Conservation (phyloP, 1,139 yeast species). For the Zygoascus meyerae region DNA sequence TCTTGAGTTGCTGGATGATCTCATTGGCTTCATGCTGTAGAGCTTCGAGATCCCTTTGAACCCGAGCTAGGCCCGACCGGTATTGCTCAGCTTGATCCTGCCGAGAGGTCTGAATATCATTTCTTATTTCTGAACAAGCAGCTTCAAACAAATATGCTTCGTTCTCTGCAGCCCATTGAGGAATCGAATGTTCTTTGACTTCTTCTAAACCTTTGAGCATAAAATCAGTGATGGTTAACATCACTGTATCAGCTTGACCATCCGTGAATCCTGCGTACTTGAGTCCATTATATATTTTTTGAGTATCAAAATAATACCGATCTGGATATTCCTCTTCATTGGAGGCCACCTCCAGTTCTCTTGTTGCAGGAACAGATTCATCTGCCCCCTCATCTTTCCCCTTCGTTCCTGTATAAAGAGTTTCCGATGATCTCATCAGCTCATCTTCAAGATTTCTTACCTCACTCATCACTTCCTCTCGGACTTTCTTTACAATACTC, state of each 20-base stretch:
- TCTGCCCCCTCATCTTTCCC: background rate
- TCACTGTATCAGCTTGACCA: slow-evolving; percentile 38
- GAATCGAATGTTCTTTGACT: slow-evolving; percentile 55
- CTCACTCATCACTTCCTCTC: background rate
- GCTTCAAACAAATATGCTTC: slow-evolving; percentile 87
- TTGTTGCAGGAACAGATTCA: background rate
- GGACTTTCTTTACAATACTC: background rate
- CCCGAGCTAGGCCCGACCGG: slow-evolving; percentile 57
- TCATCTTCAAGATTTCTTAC: background rate
- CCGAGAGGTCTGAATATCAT: slow-evolving; percentile 70
- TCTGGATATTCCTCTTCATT: slow-evolving; percentile 8
- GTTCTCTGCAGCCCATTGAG: slow-evolving; percentile 69
- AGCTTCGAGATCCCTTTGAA: slow-evolving; percentile 65
- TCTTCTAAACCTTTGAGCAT: slow-evolving; percentile 44
- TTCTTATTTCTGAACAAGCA: slow-evolving; percentile 80
- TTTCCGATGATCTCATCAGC: slow-evolving; percentile 1
- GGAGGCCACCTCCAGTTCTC: slow-evolving; percentile 6
- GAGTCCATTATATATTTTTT: slow-evolving; percentile 33
- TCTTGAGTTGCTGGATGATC: slow-evolving; percentile 56
- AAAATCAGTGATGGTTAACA: slow-evolving; percentile 35
- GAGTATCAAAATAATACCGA: slow-evolving; percentile 35
- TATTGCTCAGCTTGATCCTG: slow-evolving; percentile 66
- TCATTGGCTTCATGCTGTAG: slow-evolving; percentile 76
- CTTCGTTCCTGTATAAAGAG: background rate
- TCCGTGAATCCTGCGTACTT: slow-evolving; percentile 36